Percentiles rank a stretch among this genome's conserved stretches.
These are phyloP conservation scores for Pezicula radicicola DNA, from an alignment of 2,329 filamentous ascomycete species.

Conservation along the genomic window DNA sequence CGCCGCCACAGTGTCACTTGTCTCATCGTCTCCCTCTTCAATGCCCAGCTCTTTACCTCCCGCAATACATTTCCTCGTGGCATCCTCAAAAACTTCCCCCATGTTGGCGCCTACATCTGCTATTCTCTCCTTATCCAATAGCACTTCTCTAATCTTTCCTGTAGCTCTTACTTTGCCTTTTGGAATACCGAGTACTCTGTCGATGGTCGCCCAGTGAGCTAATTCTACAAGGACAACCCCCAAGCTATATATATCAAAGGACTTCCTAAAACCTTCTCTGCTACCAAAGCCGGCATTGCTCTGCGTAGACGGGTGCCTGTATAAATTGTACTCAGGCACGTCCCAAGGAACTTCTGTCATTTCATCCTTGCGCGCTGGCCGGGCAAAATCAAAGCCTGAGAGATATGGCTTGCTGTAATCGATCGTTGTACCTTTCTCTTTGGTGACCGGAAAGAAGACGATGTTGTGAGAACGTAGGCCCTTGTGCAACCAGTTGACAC, in stretches of 20 bases:
- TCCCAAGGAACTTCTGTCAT: constrained; percentile 46
- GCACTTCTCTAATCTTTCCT: constrained; percentile 30
- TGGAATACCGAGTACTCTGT: constrained; percentile 38
- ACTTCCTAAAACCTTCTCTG: constrained; percentile 40
- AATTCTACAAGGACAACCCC: constrained; percentile 51
- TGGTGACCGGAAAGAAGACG: constrained; percentile 41
- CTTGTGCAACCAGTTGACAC: constrained; percentile 57
- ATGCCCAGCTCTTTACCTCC: constrained; percentile 35
- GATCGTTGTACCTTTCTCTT: constrained; percentile 16
- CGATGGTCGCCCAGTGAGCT: constrained; percentile 48
- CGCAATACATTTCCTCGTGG: constrained; percentile 33
- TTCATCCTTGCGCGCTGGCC: constrained; percentile 46
- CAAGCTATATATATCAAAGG: constrained; percentile 50
- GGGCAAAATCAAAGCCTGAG: constrained; percentile 52
- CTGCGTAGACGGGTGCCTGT: constrained; percentile 19
- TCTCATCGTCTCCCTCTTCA: constrained; percentile 36
- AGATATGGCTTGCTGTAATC: constrained; percentile 41
- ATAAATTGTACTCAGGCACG: constrained; percentile 44
- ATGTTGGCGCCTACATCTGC: constrained; percentile 34
- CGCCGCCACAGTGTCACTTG: constrained; percentile 35
- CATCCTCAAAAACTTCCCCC: constrained; percentile 38
- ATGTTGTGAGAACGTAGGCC: constrained; percentile 52
- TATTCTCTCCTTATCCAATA: constrained; percentile 29
- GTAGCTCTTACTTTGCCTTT: constrained; percentile 35
- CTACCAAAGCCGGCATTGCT: constrained; percentile 4